Evolutionary conservation across 768 basidiomycete genomes (phyloP), one percentile per base, ranked within the genome.

Genomic region (Boletus edulis): DNA sequence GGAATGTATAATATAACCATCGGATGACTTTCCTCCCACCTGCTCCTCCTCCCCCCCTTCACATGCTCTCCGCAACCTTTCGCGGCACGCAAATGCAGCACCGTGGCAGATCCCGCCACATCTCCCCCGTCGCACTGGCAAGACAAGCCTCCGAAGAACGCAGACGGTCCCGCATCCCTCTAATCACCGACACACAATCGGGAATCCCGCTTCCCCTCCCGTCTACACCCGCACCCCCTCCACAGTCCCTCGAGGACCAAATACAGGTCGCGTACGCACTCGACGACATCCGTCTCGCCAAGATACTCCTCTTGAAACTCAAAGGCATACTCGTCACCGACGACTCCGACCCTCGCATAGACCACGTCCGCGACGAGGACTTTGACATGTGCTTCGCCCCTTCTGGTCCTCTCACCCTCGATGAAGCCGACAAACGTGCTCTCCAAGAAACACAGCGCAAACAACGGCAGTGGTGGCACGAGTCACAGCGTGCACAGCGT

Each of bases 261-360:
- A 76, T 87, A 37, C 84, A 86, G 62, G 74, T 79, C 61, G 86
- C 86, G 8, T 87, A 87, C 62, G 83, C 85, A 0, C 73, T 77
- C 58, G 85, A 87, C 66, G 75, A 88, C 72, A 81, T 87, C 53
- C 84, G 81, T 55, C 78, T 82, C 56, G 85, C 86, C 43, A 84
- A 83, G 72, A 73, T 82, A 29, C 77, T 87, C 12, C 75, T 85
- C n/a, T 72, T 88, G 47, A 77, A 78, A 20, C 78, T 86, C 60
- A 80, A 67, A 9, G 85, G 85, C 58, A 78, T 86, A 51, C 78
- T 85, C 55, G 81, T 86, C 65, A 73, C 77, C 11, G 75, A 76
- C 13, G 80, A 82, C 67, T 69, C 78, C 56, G 85, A 86, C 67
- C 84, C 86, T 1, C 79, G 84, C 44, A 85, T 87, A 49, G 82